Evolutionary conservation across 768 basidiomycete genomes (phyloP).

Genomic region (Gymnopilus dilepis): DNA sequence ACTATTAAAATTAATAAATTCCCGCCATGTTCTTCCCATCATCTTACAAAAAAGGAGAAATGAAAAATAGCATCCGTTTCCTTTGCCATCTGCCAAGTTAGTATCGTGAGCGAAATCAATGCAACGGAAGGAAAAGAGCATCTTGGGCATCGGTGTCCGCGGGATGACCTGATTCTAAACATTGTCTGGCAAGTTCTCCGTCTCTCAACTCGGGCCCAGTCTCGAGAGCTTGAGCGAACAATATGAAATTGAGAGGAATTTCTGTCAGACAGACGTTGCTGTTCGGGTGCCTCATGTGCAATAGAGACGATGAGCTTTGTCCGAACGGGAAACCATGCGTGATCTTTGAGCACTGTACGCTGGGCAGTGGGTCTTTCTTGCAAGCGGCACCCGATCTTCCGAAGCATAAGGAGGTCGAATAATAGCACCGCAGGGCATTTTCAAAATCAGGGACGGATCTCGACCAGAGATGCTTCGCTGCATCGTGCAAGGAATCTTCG

Average conservation of each 20-base stretch:
- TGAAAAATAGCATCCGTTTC: background rate
- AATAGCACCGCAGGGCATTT: background rate
- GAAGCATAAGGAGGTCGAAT: background rate
- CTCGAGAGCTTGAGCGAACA: background rate
- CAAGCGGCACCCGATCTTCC: background rate
- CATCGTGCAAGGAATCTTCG: background rate
- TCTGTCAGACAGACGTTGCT: background rate
- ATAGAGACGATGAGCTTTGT: background rate
- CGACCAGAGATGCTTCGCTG: background rate
- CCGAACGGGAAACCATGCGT: background rate
- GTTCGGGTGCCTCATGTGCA: conserved; percentile 6
- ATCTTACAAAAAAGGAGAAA: background rate
- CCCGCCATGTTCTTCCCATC: background rate
- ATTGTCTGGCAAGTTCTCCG: background rate
- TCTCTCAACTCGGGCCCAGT: background rate
- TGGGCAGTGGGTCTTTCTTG: background rate
- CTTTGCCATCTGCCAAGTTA: background rate
- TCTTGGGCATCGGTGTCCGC: background rate
- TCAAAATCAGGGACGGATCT: conserved; percentile 6
- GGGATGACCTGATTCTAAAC: background rate
- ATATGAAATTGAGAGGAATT: background rate
- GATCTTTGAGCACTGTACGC: background rate
- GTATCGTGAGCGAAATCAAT: background rate
- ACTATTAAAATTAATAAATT: background rate
- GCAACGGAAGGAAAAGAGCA: background rate